Percentiles rank a stretch among this genome's conserved stretches.
phyloP scores from a whole-genome alignment of 2,329 filamentous ascomycete genomes.

The Sporothrix variecibatus region DNA sequence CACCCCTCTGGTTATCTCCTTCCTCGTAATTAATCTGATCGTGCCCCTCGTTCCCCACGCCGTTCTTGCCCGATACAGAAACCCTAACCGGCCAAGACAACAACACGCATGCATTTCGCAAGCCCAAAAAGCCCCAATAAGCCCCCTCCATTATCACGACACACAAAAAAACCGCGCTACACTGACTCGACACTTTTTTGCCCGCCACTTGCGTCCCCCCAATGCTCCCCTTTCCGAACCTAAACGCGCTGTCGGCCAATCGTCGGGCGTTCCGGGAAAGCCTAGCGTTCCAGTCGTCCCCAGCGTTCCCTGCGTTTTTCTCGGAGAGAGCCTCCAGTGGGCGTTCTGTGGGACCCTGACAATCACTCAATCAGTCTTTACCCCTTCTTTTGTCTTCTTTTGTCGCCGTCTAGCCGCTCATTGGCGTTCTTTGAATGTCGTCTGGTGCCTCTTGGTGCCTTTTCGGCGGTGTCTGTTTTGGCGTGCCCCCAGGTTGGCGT shows the following conservation, averaged over 20 bases:
- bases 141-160: background rate
- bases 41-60: conserved; percentile 17
- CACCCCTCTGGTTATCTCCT: background rate
- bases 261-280: background rate
- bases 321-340: conserved; percentile 5
- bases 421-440: background rate
- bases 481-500: background rate
- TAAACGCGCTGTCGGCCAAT: conserved; percentile 20
- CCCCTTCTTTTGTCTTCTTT: conserved; percentile 12
- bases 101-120: background rate
- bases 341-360: background rate
- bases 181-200: conserved; percentile 20
- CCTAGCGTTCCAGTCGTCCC: background rate
- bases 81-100: conserved; percentile 5
- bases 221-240: background rate
- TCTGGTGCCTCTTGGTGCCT: background rate
- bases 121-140: background rate
- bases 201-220: conserved; percentile 3
- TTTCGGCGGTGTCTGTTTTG: background rate
- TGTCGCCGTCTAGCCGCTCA: background rate
- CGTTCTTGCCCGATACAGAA: conserved; percentile 12
- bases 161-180: conserved; percentile 16
- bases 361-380: background rate
- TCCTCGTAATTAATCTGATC: background rate
- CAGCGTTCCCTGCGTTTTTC: background rate